Base-by-base conservation (phyloP, 306 rosid species). In the Gleditsia sinensis region DNA sequence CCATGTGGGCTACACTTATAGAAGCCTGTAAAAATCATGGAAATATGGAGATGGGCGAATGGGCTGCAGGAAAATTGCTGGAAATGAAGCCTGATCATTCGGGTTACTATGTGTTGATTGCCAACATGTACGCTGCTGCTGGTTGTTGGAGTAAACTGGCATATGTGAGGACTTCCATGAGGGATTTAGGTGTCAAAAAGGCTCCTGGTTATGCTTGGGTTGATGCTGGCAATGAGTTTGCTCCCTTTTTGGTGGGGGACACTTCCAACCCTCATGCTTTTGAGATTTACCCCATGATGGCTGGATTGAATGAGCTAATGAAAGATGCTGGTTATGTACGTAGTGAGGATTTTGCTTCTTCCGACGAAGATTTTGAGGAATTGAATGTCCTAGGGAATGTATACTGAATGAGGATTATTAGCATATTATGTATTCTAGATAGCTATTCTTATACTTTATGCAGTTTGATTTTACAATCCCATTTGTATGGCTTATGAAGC, bases 121-220 rank as follows among this genome's bases (percentile, higher is more conserved):
- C 92, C n/a, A 94, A 94, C 64, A 91, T 94, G 94, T 88, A 86
- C 84, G 98, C 94, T 34, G 94, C 86, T 56, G 88, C 97, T 76
- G 97, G 94, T 72, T 49, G 86, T 69, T 88, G 93, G 97, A 80
- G 66, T 81, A 80, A 86, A 69, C 80, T 90, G 69, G 94, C 96
- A 0, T 27, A 82, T 3, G 90, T 90, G 75, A 90, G 96, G 89
- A 87, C 91, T 76, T 86, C 49, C 68, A 91, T 94, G 96, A 88
- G 94, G 83, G 77, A 91, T 76, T 81, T 83, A 68, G 93, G 93
- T 33, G 96, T 90, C 81, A 87, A 71, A 72, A 94, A 91, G 78
- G 75, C 80, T 74, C 97, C 96, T 67, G 96, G 96, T 33, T 83
- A 85, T 80, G 85, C 96, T 67, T 88, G 93, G 95, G 88, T 90